phyloP scores from a whole-genome alignment of 106 monocot genomes.

The Dactylorhiza incarnata region DNA sequence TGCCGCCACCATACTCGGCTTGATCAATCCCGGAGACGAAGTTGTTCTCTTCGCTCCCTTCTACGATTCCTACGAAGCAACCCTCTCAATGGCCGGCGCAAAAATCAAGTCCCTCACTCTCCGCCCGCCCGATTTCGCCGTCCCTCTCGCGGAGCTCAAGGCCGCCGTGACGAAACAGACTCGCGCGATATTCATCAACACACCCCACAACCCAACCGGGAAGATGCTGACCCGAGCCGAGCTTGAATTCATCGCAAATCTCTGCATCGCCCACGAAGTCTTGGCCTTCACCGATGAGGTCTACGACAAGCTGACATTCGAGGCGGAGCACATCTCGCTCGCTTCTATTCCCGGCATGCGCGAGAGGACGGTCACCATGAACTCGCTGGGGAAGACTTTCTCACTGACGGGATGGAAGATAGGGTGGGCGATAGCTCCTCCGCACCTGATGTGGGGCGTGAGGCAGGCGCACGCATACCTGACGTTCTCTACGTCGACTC shows the following conservation, averaged over 20 bases:
- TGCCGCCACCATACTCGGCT: slow-evolving; percentile 83
- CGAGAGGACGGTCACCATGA: slow-evolving; percentile 90
- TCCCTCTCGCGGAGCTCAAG: slow-evolving; percentile 68
- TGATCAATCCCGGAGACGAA: slow-evolving; percentile 91
- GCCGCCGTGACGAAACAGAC: slow-evolving; percentile 51
- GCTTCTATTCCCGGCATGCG: slow-evolving; percentile 86
- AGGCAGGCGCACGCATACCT: slow-evolving; percentile 86
- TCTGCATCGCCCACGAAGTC: slow-evolving; percentile 79
- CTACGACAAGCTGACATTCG: slow-evolving; percentile 89
- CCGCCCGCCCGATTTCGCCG: slow-evolving; percentile 70
- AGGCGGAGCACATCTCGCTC: slow-evolving; percentile 68
- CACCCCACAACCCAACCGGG: slow-evolving; percentile 95
- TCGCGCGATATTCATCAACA: slow-evolving; percentile 82
- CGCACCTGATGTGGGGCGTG: slow-evolving; percentile 74
- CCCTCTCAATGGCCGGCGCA: slow-evolving; percentile 91
- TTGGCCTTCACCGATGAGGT: slow-evolving; percentile 89
- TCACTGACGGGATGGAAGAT: slow-evolving; percentile 98
- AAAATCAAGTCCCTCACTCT: slow-evolving; percentile 69
- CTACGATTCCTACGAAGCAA: slow-evolving; percentile 93
- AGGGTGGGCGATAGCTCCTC: slow-evolving; percentile 89
- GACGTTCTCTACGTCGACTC: slow-evolving; percentile 91
- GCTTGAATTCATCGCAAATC: slow-evolving; percentile 61
- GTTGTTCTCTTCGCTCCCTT: slow-evolving; percentile 92
- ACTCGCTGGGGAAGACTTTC: slow-evolving; percentile 92
- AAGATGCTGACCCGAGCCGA: slow-evolving; percentile 85